Base-by-base conservation (phyloP, 768 basidiomycete genomes). In the Suillus subluteus region DNA sequence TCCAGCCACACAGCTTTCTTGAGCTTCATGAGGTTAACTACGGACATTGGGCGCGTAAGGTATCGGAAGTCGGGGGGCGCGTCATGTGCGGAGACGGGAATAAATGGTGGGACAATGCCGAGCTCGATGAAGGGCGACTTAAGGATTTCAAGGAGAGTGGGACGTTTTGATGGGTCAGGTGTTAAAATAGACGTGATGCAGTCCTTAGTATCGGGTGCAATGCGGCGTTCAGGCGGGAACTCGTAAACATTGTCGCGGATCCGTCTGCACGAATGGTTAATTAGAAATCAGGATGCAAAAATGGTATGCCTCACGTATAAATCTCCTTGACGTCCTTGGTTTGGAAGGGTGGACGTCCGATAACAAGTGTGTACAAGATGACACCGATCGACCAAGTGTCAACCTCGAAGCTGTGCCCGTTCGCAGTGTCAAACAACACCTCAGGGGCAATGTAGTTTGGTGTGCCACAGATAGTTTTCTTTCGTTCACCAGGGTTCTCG, bases 371-470 rank as follows among this genome's bases (percentile, higher is more conserved):
- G 74, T 99, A 99, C 69, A 99, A 81, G 67, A 99, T 98, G 63
- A 99, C 97, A 16, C 97, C 97, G 59, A 97, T 91, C 2, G 94
- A 95, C 97, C 97, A 99, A 11, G 95, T 92, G 75, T 99, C 97
- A 37, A 98, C 97, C 80, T 99, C 98, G 71, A 98, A 99, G 75
- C 94, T 96, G 79, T 99, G 97, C 2, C 97, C 96, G 69, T 95
- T 96, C 21, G 90, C 94, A 32, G 92, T 95, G 76, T 98, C 96
- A 76, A 97, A 98, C 70, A 99, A 81, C 30, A 99, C 96, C 75
- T 99, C 97, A 0, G 98, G 98, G 0, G 98, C 97, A 69, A 99
- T 98, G 75, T 99, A 99, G 75, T 99, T 99, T 2, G 97, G 98
- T 0, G 97, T 99, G 1, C 97, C 97, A 70, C 98, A 98, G 58